A percentile compares a stretch with the other conserved stretches of the same genome.
Conservation (phyloP, 208 protist species). For the Phytomonas francai region DNA sequence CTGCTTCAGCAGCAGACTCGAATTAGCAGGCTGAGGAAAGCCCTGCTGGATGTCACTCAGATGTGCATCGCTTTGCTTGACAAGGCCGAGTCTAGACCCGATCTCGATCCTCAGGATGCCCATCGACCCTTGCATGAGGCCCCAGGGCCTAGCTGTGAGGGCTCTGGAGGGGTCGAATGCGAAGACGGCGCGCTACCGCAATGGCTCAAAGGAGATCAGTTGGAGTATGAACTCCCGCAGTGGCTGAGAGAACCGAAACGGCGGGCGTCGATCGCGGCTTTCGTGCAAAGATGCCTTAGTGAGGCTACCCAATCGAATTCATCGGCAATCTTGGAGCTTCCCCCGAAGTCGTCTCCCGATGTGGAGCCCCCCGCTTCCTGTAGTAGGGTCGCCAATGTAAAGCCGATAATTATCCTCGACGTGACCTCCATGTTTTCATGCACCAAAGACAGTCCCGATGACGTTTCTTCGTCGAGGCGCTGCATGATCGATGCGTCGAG, state of each 20-base stretch:
- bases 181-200: background rate
- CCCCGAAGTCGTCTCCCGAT: background rate
- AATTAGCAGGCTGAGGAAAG: background rate
- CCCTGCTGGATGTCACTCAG: background rate
- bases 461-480: background rate
- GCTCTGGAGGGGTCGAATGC: background rate
- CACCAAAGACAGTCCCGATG: background rate
- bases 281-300: background rate
- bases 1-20: background rate
- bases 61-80: background rate
- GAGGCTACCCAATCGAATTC: background rate
- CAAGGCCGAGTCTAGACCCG: background rate
- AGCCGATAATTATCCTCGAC: constrained; percentile 47
- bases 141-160: background rate
- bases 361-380: background rate
- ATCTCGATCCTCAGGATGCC: background rate
- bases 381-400: background rate
- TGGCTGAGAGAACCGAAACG: background rate
- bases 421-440: constrained; percentile 29
- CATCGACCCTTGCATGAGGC: background rate
- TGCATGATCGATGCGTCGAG: background rate
- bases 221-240: background rate
- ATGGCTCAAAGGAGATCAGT: background rate
- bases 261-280: background rate
- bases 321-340: background rate